A percentile compares a stretch with the other conserved stretches of the same genome.
Conservation (phyloP, 2,329 filamentous ascomycete genomes). For the Chaetomium sp. region DNA sequence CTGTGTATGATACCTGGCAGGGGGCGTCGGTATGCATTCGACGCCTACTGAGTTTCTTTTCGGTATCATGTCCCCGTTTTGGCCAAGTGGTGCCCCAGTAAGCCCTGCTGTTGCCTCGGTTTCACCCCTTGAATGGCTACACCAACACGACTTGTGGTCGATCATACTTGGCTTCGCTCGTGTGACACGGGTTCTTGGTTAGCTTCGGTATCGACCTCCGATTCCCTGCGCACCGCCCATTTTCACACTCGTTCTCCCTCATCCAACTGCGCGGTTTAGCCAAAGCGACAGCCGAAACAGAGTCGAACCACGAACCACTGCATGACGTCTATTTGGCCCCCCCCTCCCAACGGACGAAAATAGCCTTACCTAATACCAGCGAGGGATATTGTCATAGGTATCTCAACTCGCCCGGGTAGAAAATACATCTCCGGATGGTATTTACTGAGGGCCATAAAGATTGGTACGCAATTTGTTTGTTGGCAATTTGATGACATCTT, state of each 20-base stretch:
- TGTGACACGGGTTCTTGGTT: not conserved
- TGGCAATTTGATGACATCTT: slow-evolving; percentile 10
- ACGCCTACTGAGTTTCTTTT: slow-evolving; percentile 9
- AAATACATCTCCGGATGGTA: not conserved
- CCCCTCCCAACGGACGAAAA: no score
- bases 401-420: not conserved
- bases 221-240: not conserved
- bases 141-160: slow-evolving; percentile 16
- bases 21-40: slow-evolving; percentile 20
- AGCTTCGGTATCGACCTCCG: not conserved
- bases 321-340: no score
- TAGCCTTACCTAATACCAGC: not conserved
- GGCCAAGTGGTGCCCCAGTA: slow-evolving; percentile 7
- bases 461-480: not conserved
- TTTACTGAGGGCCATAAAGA: not conserved
- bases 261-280: not conserved
- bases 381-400: not conserved
- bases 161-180: slow-evolving; percentile 24
- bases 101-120: slow-evolving; percentile 13
- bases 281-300: not conserved
- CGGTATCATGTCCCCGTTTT: slow-evolving; percentile 18
- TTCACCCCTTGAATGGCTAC: slow-evolving; percentile 23
- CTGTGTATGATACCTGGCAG: slow-evolving; percentile 36
- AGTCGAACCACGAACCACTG: not conserved
- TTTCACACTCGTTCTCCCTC: not conserved